These are phyloP conservation scores for Talaromyces funiculosus DNA, from an alignment of 2,329 filamentous ascomycete species.

Conservation along the genomic window DNA sequence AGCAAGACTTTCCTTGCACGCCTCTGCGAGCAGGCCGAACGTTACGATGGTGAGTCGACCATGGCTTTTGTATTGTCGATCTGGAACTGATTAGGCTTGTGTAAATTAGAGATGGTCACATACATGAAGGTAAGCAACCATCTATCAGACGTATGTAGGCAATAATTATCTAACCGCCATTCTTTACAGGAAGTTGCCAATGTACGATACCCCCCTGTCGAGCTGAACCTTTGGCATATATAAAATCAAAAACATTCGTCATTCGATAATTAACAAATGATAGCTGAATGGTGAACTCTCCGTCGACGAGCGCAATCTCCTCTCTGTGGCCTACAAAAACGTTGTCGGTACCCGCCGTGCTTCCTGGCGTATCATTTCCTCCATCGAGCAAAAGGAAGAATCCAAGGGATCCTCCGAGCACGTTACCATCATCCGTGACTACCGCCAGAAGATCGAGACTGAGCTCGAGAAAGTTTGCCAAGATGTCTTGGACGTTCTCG, in stretches of 20 bases:
- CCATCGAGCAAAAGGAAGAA: constrained; percentile 99
- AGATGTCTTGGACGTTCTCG: constrained; percentile 91
- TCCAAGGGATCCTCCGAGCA: constrained; percentile 94
- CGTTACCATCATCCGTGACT: constrained; percentile 90
- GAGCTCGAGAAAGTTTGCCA: constrained; percentile 97
- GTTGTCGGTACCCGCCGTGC: constrained; percentile 94
- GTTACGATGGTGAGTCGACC: constrained; percentile 75
- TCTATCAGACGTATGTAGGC: background rate
- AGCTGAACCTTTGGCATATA: background rate
- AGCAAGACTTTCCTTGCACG: constrained; percentile 99
- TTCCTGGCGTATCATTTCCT: constrained; percentile 97
- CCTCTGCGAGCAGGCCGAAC: constrained; percentile 99
- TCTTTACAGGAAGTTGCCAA: constrained; percentile 79
- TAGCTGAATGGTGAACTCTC: constrained; percentile 63
- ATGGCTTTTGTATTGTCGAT: background rate
- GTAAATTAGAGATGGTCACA: constrained; percentile 75
- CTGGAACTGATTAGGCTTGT: constrained; percentile 19
- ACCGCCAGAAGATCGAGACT: constrained; percentile 96
- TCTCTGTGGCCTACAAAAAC: constrained; percentile 98
- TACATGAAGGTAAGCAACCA: constrained; percentile 78
- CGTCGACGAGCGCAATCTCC: constrained; percentile 86
- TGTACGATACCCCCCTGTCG: constrained; percentile 44
- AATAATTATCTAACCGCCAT: background rate
- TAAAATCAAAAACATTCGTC: background rate
- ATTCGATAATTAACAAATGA: constrained; percentile 18